These are phyloP conservation scores for Davidsoniella neocaledoniae DNA, from an alignment of 2,329 filamentous ascomycete species.

Conservation along the genomic window DNA sequence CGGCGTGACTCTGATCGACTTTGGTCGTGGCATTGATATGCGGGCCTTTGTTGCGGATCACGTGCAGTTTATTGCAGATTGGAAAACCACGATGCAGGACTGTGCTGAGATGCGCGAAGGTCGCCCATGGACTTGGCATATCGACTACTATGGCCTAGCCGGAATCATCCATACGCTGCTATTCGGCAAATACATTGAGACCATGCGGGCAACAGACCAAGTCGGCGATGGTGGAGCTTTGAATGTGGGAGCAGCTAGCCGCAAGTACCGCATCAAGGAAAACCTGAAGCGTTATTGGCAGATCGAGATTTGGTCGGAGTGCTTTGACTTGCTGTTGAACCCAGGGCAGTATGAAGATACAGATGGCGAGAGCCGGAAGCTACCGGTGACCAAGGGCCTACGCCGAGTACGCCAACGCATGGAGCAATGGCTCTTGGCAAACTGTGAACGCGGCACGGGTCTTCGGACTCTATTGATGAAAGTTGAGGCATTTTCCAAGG, in stretches of 20 bases:
- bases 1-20: slow-evolving; percentile 80
- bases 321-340: slow-evolving; percentile 77
- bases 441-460: slow-evolving; percentile 65
- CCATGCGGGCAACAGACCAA: slow-evolving; percentile 36
- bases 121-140: slow-evolving; percentile 91
- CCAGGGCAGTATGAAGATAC: slow-evolving; percentile 47
- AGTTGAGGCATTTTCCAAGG: slow-evolving; percentile 34
- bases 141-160: slow-evolving; percentile 88
- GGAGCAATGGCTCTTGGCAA: slow-evolving; percentile 66
- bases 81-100: slow-evolving; percentile 74
- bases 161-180: slow-evolving; percentile 76
- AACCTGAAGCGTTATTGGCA: slow-evolving; percentile 92
- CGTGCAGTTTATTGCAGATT: slow-evolving; percentile 77
- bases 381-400: slow-evolving; percentile 63
- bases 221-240: slow-evolving; percentile 34
- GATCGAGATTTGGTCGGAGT: slow-evolving; percentile 69
- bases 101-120: slow-evolving; percentile 92
- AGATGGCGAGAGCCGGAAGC: slow-evolving; percentile 32
- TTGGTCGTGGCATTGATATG: slow-evolving; percentile 91
- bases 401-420: slow-evolving; percentile 54
- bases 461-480: slow-evolving; percentile 54
- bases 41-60: slow-evolving; percentile 59
- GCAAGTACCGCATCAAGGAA: slow-evolving; percentile 67
- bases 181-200: slow-evolving; percentile 92
- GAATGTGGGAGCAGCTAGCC: slow-evolving; percentile 32